These are phyloP conservation scores for Actinidia arguta DNA, from an alignment of 179 eudicot genomes.

Conservation along the genomic window DNA sequence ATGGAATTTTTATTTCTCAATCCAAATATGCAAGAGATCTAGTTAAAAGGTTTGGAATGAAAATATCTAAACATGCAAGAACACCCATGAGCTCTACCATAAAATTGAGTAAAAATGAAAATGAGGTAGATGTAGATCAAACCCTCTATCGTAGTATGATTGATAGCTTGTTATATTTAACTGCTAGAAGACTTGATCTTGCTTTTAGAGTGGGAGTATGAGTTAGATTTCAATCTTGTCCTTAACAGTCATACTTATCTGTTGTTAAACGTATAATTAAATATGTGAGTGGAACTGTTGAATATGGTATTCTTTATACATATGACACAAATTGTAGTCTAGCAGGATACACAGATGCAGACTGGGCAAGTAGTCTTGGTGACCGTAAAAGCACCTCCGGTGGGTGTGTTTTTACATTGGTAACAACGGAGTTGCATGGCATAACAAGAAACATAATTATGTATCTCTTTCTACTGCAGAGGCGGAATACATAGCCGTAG, in stretches of 20 bases:
- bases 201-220: background rate
- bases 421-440: background rate
- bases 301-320: too few species aligned
- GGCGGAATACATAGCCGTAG: background rate
- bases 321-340: too few species aligned
- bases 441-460: background rate
- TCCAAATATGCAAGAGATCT: background rate
- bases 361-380: too few species aligned
- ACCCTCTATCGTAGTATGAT: background rate
- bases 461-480: background rate
- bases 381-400: background rate
- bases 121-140: background rate
- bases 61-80: background rate
- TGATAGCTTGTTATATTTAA: background rate
- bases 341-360: too few species aligned
- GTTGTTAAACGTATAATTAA: background rate
- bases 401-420: background rate
- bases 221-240: background rate
- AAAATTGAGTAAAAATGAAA: too few species aligned
- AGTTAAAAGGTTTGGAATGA: background rate
- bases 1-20: background rate
- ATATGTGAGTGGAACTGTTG: background rate
- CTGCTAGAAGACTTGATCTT: background rate
- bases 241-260: background rate
- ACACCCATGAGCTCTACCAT: background rate